These are phyloP conservation scores for Xylaria sp. DNA, from an alignment of 2,329 filamentous ascomycete species.

Conservation along the genomic window DNA sequence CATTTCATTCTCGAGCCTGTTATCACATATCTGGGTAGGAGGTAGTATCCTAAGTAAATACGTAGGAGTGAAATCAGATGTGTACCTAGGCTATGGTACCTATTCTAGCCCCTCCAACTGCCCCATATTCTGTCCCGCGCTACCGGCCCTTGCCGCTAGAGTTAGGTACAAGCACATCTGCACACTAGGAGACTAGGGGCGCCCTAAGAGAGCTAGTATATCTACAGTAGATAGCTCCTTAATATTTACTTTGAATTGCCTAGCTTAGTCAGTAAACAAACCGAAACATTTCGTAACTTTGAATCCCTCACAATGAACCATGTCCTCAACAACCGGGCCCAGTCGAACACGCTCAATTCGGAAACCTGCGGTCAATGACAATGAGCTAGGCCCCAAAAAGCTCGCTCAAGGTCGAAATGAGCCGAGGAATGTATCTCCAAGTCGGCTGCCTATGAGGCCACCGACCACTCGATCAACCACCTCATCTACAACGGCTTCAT, in stretches of 20 bases:
- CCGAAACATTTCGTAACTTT: constrained; percentile 31
- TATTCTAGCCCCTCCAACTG: not conserved
- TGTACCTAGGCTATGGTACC: not conserved
- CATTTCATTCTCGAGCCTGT: no score
- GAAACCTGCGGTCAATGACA: constrained; percentile 49
- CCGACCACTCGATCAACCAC: constrained; percentile 45
- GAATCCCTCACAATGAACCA: constrained; percentile 41
- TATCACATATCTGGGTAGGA: no score
- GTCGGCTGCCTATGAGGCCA: constrained; percentile 61
- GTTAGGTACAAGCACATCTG: not conserved
- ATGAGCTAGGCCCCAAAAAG: constrained; percentile 33
- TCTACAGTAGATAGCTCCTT: not conserved
- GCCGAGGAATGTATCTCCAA: constrained; percentile 57
- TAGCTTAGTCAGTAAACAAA: constrained; percentile 23
- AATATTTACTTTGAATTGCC: constrained; percentile 7
- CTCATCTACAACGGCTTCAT: constrained; percentile 33
- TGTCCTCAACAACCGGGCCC: constrained; percentile 55
- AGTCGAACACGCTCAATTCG: constrained; percentile 61
- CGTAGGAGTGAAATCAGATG: not conserved
- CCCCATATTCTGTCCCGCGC: not conserved
- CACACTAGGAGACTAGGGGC: not conserved
- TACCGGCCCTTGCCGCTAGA: constrained; percentile 2
- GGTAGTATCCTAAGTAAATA: no score
- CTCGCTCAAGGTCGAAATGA: constrained; percentile 40
- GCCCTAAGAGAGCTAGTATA: not conserved